phyloP scores from a whole-genome alignment of 257 asterid genomes.

The Rubia yunnanensis region DNA sequence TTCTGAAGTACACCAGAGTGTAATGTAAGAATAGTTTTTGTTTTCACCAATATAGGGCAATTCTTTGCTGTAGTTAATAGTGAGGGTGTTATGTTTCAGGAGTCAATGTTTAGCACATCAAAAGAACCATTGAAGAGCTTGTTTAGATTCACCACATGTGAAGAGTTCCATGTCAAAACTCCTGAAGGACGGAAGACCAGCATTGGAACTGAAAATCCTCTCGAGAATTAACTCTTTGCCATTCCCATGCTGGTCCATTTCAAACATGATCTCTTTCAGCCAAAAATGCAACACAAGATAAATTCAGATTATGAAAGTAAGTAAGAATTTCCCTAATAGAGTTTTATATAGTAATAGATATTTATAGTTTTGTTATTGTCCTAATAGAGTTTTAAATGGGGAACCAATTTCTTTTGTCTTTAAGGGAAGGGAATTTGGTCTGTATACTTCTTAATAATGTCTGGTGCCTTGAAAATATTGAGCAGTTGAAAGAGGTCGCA shows the following conservation, averaged over 20 bases:
- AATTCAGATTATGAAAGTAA: background rate
- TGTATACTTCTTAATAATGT: too few relatives aligned
- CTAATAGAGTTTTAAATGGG: too few relatives aligned
- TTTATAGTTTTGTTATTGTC: too few relatives aligned
- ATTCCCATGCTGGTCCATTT: conserved; percentile 71
- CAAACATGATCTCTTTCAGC: conserved; percentile 50
- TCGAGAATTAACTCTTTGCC: conserved; percentile 66
- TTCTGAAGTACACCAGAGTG: background rate
- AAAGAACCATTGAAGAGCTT: conserved; percentile 2
- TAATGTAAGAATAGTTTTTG: background rate
- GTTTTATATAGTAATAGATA: too few relatives aligned
- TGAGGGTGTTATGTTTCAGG: background rate
- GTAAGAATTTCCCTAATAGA: too few relatives aligned
- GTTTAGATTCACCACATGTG: conserved; percentile 31
- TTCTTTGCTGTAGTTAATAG: background rate
- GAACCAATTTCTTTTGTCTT: too few relatives aligned
- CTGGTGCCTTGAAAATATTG: too few relatives aligned
- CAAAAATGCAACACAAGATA: conserved; percentile 7
- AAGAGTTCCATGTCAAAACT: conserved; percentile 40
- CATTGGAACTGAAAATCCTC: conserved; percentile 29
- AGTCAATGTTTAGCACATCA: background rate
- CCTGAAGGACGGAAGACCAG: conserved; percentile 45
- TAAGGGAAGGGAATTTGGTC: too few relatives aligned
- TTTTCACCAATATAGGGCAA: background rate
- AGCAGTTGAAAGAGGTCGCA: too few relatives aligned